These are phyloP conservation scores for Cystobasidium slooffiae DNA, from an alignment of 1,284 basidiomycete genomes.

Conservation along the genomic window DNA sequence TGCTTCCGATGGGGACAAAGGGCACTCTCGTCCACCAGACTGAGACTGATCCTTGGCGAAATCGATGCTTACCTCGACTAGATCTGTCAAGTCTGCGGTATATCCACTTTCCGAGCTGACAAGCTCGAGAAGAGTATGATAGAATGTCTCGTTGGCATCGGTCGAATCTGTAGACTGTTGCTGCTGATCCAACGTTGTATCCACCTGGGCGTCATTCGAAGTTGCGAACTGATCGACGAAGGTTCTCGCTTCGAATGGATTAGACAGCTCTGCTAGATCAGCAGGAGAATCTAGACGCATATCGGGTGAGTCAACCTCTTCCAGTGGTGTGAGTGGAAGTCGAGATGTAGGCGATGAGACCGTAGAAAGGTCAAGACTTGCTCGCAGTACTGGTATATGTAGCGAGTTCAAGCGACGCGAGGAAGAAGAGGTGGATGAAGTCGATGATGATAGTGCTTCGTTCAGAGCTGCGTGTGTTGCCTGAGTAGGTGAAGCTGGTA, in stretches of 20 bases:
- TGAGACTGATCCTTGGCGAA: too few relatives aligned
- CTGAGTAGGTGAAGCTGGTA: constrained; percentile 2
- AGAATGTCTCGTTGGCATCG: constrained; percentile 51
- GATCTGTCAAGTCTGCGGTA: constrained; percentile 71
- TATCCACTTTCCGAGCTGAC: constrained; percentile 82
- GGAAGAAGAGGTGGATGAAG: not conserved
- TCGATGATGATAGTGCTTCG: not conserved
- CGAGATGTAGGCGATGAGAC: not conserved
- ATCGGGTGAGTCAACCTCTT: constrained; percentile 32
- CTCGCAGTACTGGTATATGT: not conserved
- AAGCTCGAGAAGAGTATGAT: constrained; percentile 76
- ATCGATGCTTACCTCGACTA: constrained; percentile 68
- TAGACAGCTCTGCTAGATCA: constrained; percentile 20
- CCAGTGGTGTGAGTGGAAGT: constrained; percentile 36
- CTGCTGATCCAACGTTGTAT: not conserved
- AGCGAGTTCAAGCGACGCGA: not conserved
- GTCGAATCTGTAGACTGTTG: not conserved
- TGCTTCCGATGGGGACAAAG: not conserved
- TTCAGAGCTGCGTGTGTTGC: constrained; percentile 10
- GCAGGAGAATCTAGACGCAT: constrained; percentile 39
- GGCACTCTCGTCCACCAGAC: too few relatives aligned
- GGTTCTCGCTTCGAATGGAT: constrained; percentile 29
- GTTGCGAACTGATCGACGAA: not conserved
- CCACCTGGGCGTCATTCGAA: too few relatives aligned
- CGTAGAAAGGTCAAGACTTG: not conserved